Evolutionary conservation across 2,329 filamentous ascomycete genomes (phyloP), one percentile per base, ranked within the genome.

Genomic region (Venturia nashicola): DNA sequence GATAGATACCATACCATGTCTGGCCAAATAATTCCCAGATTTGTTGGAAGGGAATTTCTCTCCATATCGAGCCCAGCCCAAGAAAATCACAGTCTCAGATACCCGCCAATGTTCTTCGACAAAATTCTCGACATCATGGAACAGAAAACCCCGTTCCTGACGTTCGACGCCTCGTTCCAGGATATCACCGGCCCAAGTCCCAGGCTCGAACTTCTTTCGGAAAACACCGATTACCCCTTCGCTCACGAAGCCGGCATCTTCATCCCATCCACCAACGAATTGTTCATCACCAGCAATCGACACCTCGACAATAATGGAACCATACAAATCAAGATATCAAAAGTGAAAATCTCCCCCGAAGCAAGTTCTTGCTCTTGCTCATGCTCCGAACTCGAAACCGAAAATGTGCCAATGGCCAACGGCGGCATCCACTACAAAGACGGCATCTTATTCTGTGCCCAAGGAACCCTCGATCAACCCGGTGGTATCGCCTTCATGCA

Each of bases 211-310:
- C 65, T 78, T 2, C 67, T 80, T 2, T 67, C 73, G 34, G 72
- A 78, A 65, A 74, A 76, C 60, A 67, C 71, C 40, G 68, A 69
- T 3, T 76, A 79, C 48, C 76, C 78, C 0, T 81, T 82, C 61
- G 79, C 79, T 1, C 80, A 82, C 66, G 80, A 82, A 69, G 80
- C 79, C 0, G 69, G 75, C 23, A 68, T 77, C 46, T 77, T 71
- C 68, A 70, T 76, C 9, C 67, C 70, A 2, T 61, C 66, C 4
- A 71, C 67, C 3, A 70, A 73, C 54, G 68, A 68, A 2, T 66
- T 77, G 11, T 77, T 72, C 68, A 71, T 77, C 64, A 77, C 75
- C 2, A 75, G 74, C 67, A 77, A 76, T 61, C 71, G 68, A 60
- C 69, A 65, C 64, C 44, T 39, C 18, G 66, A 62, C 61, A 62